Evolutionary conservation across 305 asterid species (phyloP), one percentile per base, ranked within the genome.

Genomic region (Fraxinus albicans): DNA sequence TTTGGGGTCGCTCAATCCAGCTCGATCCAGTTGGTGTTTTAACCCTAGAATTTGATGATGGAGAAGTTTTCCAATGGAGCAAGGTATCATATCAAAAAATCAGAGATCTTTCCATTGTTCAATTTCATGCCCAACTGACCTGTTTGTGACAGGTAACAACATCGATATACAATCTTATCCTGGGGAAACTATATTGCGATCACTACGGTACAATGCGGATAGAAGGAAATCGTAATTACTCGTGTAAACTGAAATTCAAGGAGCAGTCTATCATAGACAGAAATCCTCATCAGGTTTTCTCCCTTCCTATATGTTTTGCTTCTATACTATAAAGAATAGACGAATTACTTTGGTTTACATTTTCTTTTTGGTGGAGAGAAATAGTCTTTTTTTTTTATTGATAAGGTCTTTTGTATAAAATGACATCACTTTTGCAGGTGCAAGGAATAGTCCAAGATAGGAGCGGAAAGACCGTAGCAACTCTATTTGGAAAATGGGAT

Each of bases 1-100:
- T 96, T 82, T 94, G 98, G 99, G 99, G 99, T 73, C 98, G 99
- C 63, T 94, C 99, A 53, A 96, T 96, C 82, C 99, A 94, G 87
- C 91, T 96, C 6, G 98, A 96, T 82, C 98, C 99, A 73, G 95
- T 93, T 70, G 99, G 99, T 76, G 77, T 86, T 83, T 87, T 96
- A 80, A 93, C 98, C 29, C 79, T 96, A 82, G 96, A 96, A 79
- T 96, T 94, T 84, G 99, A 96, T 82, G 99, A 96, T 84, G 99
- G 99, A 31, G 99, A 96, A 90, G 89, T 93, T 85, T 94, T 86
- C 80, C 95, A 92, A 58, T 96, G 99, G 99, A 94, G 87, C 83
- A 96, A 96, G 98, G 99, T 96, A 90, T 83, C 31, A 12, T 77
- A 53, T 10, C 36, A 72, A 76, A 53, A 50, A 47, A 82, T 55